Percentiles rank a stretch among this genome's conserved stretches.
Evolutionary conservation across 2,329 filamentous ascomycete species (phyloP).

Genomic region (Talaromyces sp.): DNA sequence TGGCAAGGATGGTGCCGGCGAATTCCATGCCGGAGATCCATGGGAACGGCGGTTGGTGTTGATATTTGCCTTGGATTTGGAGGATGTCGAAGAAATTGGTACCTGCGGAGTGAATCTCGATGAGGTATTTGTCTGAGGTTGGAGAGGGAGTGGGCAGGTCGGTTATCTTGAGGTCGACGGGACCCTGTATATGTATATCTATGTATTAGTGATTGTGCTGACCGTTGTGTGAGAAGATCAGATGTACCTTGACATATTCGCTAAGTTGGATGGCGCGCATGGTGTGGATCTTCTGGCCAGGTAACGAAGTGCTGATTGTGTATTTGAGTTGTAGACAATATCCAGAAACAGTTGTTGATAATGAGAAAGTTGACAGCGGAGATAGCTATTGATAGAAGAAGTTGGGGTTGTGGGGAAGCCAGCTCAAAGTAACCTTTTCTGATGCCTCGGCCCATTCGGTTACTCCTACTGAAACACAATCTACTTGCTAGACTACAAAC

Average conservation of each 20-base stretch:
- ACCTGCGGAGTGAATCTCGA: conserved; percentile 79
- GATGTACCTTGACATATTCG: conserved; percentile 67
- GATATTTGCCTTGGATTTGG: conserved; percentile 93
- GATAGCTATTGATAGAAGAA: neutral
- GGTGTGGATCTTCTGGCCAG: conserved; percentile 26
- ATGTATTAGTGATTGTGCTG: neutral
- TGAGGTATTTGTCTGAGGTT: conserved; percentile 71
- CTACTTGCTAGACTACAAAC: neutral
- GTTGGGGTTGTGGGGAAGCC: conserved; percentile 6
- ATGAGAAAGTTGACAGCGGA: neutral
- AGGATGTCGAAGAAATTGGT: conserved; percentile 98
- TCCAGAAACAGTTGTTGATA: neutral
- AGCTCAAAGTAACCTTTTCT: neutral
- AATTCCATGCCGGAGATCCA: conserved; percentile 89
- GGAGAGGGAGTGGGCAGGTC: conserved; percentile 72
- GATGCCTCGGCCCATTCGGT: conserved; percentile 13
- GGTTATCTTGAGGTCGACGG: conserved; percentile 72
- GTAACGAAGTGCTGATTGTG: neutral
- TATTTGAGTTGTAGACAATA: neutral
- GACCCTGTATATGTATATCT: conserved; percentile 54
- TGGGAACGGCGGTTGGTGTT: conserved; percentile 81
- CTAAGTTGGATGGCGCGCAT: conserved; percentile 75
- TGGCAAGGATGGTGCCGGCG: conserved; percentile 69
- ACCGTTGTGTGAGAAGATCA: too few relatives aligned
- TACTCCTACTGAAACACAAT: conserved; percentile 1